phyloP scores from a whole-genome alignment of 371 early-diverging fungal species.

The Syncephalastrum contaminatum region DNA sequence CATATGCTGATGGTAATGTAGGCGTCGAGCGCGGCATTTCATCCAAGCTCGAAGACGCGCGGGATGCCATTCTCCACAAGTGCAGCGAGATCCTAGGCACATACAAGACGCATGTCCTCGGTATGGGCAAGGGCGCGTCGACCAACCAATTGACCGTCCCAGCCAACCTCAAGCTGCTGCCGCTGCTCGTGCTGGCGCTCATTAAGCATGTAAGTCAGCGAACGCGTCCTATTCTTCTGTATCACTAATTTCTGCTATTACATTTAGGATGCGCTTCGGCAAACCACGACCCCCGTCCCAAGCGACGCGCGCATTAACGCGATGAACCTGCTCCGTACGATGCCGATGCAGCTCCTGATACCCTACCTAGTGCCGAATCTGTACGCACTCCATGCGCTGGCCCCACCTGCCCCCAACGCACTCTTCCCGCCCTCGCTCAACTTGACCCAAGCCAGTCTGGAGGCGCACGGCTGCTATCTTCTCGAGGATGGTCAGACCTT shows the following conservation, averaged over 20 bases:
- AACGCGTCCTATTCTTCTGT: neutral
- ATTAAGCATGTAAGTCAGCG: conserved; percentile 64
- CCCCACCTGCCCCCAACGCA: conserved; percentile 52
- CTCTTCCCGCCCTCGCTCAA: conserved; percentile 78
- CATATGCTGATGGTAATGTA: neutral
- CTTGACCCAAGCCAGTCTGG: conserved; percentile 81
- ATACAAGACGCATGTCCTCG: conserved; percentile 79
- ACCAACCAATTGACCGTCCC: conserved; percentile 75
- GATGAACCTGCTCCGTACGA: conserved; percentile 69
- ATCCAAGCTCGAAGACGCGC: conserved; percentile 91
- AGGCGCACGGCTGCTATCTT: conserved; percentile 82
- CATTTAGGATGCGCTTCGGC: conserved; percentile 57
- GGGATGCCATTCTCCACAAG: conserved; percentile 91
- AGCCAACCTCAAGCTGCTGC: conserved; percentile 83
- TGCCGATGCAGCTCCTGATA: conserved; percentile 77
- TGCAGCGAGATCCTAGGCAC: conserved; percentile 80
- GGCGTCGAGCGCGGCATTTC: conserved; percentile 81
- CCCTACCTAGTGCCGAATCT: conserved; percentile 74
- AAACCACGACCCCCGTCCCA: conserved; percentile 60
- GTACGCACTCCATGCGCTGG: conserved; percentile 83
- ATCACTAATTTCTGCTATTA: neutral
- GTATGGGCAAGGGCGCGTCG: conserved; percentile 70
- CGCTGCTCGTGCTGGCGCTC: conserved; percentile 76
- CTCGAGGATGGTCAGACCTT: conserved; percentile 80
- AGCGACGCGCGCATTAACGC: conserved; percentile 68